Conservation (phyloP, 1,284 basidiomycete genomes). For the Rhodotorula sp. region DNA sequence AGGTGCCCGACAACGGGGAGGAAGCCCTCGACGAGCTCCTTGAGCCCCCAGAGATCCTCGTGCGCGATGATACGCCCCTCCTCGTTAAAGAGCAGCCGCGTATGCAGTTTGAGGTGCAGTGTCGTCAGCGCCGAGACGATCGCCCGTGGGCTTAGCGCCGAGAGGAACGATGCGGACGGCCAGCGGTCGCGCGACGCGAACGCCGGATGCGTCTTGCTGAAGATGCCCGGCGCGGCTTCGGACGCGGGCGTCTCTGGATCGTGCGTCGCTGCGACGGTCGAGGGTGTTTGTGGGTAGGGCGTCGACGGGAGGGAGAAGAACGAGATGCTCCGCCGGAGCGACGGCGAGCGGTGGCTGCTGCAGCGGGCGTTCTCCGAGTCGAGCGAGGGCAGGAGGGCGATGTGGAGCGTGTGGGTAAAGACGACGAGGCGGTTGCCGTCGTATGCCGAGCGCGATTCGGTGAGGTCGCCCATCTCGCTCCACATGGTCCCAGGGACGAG, state of each 20-base stretch:
- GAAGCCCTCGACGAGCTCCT: conserved; percentile 41
- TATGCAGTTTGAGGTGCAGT: conserved; percentile 37
- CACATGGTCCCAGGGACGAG: conserved; percentile 38
- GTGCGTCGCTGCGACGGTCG: not conserved
- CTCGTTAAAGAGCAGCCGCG: conserved; percentile 38
- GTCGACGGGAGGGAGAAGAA: conserved; percentile 39
- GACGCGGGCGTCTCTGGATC: not conserved
- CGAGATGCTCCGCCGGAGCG: conserved; percentile 27
- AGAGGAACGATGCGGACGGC: conserved; percentile 16
- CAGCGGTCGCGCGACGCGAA: conserved; percentile 8
- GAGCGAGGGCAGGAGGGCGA: conserved; percentile 34
- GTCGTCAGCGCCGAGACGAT: conserved; percentile 31
- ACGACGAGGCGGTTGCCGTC: conserved; percentile 34
- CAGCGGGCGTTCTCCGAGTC: conserved; percentile 17
- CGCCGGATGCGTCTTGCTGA: conserved; percentile 26
- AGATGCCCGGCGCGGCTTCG: conserved; percentile 17
- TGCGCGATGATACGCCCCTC: conserved; percentile 36
- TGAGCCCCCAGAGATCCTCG: conserved; percentile 40
- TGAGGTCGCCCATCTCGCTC: conserved; percentile 39
- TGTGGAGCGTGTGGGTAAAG: conserved; percentile 35
- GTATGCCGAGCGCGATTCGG: conserved; percentile 1
- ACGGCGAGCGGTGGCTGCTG: conserved; percentile 1
- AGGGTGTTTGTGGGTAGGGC: conserved; percentile 30
- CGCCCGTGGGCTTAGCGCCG: conserved; percentile 21
- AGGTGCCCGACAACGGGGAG: conserved; percentile 33